Evolutionary conservation across 352 stramenopile genomes (phyloP), one percentile per base, ranked within the genome.

Genomic region (Phytopythium boreale): DNA sequence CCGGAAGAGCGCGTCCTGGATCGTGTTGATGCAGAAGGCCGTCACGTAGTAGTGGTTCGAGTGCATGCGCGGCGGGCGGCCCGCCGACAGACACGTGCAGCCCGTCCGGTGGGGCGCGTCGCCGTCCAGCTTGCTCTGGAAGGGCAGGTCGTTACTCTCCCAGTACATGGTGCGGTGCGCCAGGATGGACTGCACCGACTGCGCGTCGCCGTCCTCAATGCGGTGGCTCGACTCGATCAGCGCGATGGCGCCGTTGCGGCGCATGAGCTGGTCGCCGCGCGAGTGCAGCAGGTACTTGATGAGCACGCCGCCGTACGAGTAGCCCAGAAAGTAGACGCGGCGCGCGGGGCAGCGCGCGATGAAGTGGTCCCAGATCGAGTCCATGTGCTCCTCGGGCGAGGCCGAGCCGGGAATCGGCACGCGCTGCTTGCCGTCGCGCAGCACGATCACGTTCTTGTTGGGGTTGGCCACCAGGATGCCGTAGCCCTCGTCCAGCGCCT

Each of bases 221-320:
- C 87, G 86, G 65, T 96, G 88, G 56, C 82, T 92, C 29, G 85
- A 95, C 57, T 96, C 88, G 26, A 95, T 95, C 6, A 96, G 65
- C 17, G 88, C 88, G 63, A 96, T 90, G 15, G 88, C 87, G 12
- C 87, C 85, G 52, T 95, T 92, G 24, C 88, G 87, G 24, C 86
- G 88, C 73, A 96, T 89, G 27, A 96, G 71, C 67, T 95, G 85
- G 61, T 93, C 85, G 7, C 88, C 88, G 37, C 87, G 87, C 4
- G 88, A 95, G 52, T 95, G 86, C 47, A 96, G 67, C 43, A 96
- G 60, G 64, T 96, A 95, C 79, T 96, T 96, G 70, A 93, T 93
- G 10, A 95, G 64, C 29, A 96, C 85, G 34, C 89, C 89, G 10
- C 89, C 89, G 70, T 96, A 95, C 55, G 85, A 92, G 68, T 96